phyloP scores from a whole-genome alignment of 1,284 basidiomycete species.

The Trichosporon ovoides region DNA sequence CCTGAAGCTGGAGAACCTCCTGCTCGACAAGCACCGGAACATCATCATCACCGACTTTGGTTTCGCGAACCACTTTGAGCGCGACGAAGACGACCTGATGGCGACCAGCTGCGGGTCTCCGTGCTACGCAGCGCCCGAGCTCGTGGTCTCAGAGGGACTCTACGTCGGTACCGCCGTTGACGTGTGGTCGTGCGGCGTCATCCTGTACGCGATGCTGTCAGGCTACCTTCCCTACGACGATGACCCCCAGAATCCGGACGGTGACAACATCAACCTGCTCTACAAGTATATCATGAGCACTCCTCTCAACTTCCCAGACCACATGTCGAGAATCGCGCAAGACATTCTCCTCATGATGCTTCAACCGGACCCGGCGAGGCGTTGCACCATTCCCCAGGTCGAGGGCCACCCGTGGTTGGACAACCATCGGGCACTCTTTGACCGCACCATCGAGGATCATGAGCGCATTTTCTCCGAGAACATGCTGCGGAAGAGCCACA shows the following conservation, averaged over 20 bases:
- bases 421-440: conserved; percentile 62
- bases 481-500: conserved; percentile 72
- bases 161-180: conserved; percentile 99
- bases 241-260: conserved; percentile 96
- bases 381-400: conserved; percentile 67
- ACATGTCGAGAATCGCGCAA: conserved; percentile 73
- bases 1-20: conserved; percentile 95
- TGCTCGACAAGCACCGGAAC: conserved; percentile 94
- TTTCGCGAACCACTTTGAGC: conserved; percentile 95
- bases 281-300: conserved; percentile 99
- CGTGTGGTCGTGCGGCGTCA: conserved; percentile 99
- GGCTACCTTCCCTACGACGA: conserved; percentile 99
- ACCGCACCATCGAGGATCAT: conserved; percentile 67
- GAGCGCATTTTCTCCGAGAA: conserved; percentile 75
- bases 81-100: conserved; percentile 89
- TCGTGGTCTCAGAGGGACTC: conserved; percentile 96
- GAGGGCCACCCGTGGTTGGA: conserved; percentile 82
- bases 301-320: conserved; percentile 87
- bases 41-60: conserved; percentile 99
- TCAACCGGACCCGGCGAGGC: conserved; percentile 69
- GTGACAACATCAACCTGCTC: conserved; percentile 98
- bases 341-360: conserved; percentile 76
- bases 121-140: conserved; percentile 96
- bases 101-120: conserved; percentile 96
- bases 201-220: conserved; percentile 98